Base-by-base conservation (phyloP, 2,329 filamentous ascomycete species). In the Aspergillus sp. region DNA sequence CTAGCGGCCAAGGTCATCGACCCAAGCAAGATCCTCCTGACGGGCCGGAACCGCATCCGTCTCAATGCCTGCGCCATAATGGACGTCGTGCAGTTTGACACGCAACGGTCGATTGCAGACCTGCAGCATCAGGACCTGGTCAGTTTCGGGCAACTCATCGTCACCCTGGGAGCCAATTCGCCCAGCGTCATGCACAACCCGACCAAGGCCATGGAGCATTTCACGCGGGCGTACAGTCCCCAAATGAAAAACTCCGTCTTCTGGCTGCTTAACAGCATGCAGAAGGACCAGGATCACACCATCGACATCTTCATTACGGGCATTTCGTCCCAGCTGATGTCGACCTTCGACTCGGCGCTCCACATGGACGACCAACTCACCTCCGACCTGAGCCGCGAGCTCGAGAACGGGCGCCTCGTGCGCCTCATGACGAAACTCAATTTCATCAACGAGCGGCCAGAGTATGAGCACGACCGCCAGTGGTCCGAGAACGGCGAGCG, bases 401-500 rank as follows among this genome's bases (percentile, higher is more conserved):
- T 97, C 5, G 94, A 97, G 68, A 97, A 97, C 63, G 92, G 88
- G 9, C 86, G 94, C 11, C 74, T 95, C 1, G 88, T 91, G 23
- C 88, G 94, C 14, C 78, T 96, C 11, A 73, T 89, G 53, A 79
- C 91, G 65, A 99, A 99, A 70, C 78, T 99, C 40, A 90, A 89
- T 55, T 82, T 89, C 53, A 85, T 99, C 68, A 94, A 94, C 65
- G 94, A 99, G 71, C 85, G 94, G 10, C 89, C 88, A 1, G 93
- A 97, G 66, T 88, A 88, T 56, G 88, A 90, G 49, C 85, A 86
- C 38, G 88, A 92, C 56, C 77, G 81, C 0, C 79, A 83, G 45
- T 99, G 94, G 93, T 89, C 91, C 4, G 93, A 97, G 71, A 94
- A 89, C 45, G 93, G 93, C 21, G 91, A 96, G 64, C 85, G 92